These are phyloP conservation scores for Sclerotinia sclerotiorum DNA, from an alignment of 2,329 filamentous ascomycete species.

Conservation along the genomic window DNA sequence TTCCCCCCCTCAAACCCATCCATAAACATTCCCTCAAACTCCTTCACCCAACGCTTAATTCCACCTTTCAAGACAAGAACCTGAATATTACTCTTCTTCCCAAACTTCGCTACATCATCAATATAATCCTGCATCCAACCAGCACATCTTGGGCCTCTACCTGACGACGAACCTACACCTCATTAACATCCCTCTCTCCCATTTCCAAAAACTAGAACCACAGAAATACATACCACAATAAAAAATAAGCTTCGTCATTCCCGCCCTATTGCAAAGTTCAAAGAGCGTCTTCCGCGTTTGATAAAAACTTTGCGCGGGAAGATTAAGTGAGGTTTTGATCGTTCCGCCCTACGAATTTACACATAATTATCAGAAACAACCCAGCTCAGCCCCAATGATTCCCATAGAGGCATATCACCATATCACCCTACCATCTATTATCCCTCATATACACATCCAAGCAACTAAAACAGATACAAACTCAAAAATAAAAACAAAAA, in stretches of 20 bases:
- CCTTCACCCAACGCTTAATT: conserved; percentile 56
- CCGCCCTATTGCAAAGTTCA: conserved; percentile 51
- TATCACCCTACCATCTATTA: too few relatives aligned
- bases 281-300: conserved; percentile 51
- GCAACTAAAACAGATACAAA: background rate
- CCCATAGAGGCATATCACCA: too few relatives aligned
- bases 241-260: conserved; percentile 51
- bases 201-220: background rate
- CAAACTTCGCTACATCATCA: conserved; percentile 44
- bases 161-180: conserved; percentile 50
- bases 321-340: conserved; percentile 57
- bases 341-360: conserved; percentile 53
- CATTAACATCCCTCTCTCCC: background rate
- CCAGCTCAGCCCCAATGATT: background rate
- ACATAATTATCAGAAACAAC: background rate
- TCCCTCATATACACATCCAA: too few relatives aligned
- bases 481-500: too few relatives aligned
- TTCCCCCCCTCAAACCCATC: conserved; percentile 50
- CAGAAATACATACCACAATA: conserved; percentile 51
- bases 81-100: conserved; percentile 46
- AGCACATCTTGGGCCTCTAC: conserved; percentile 53
- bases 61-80: conserved; percentile 53
- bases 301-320: conserved; percentile 56
- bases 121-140: conserved; percentile 59
- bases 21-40: conserved; percentile 49